Percentiles rank a stretch among this genome's conserved stretches.
Conservation (phyloP, 345 rosid genomes). For the Hevea brasiliensis region DNA sequence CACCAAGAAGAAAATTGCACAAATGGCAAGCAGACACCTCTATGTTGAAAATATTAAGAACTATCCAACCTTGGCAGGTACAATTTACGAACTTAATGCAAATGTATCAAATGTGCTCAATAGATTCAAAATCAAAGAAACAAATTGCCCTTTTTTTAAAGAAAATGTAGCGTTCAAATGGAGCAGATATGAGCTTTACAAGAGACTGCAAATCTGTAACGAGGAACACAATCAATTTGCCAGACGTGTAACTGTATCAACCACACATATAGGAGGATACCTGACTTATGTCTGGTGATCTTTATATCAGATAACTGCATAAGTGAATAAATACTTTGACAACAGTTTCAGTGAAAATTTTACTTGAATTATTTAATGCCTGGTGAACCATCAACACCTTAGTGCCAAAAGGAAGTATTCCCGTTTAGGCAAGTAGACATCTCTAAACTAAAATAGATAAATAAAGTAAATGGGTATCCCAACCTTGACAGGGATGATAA, state of each 20-base stretch:
- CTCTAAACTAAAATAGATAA: background rate
- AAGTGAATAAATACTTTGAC: background rate
- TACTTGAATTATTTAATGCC: background rate
- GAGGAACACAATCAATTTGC: constrained; percentile 43
- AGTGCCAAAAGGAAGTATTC: too few species aligned
- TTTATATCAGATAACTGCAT: background rate
- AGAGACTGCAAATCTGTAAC: constrained; percentile 53
- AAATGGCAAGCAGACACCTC: background rate
- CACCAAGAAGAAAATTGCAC: too few species aligned
- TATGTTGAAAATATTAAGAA: too few species aligned
- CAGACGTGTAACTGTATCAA: constrained; percentile 76
- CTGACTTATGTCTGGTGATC: constrained; percentile 61
- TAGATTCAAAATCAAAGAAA: too few species aligned
- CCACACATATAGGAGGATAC: constrained; percentile 46
- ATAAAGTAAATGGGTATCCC: constrained; percentile 11
- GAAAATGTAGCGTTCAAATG: constrained; percentile 56
- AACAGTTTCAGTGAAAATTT: background rate
- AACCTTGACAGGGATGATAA: constrained; percentile 44
- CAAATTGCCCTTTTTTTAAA: background rate
- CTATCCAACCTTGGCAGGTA: too few species aligned
- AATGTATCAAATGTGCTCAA: too few species aligned
- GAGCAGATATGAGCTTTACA: constrained; percentile 59
- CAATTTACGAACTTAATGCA: background rate
- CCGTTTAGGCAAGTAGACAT: background rate
- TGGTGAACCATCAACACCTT: background rate